phyloP scores from a whole-genome alignment of 106 monocot genomes.

The Vanilla planifolia region DNA sequence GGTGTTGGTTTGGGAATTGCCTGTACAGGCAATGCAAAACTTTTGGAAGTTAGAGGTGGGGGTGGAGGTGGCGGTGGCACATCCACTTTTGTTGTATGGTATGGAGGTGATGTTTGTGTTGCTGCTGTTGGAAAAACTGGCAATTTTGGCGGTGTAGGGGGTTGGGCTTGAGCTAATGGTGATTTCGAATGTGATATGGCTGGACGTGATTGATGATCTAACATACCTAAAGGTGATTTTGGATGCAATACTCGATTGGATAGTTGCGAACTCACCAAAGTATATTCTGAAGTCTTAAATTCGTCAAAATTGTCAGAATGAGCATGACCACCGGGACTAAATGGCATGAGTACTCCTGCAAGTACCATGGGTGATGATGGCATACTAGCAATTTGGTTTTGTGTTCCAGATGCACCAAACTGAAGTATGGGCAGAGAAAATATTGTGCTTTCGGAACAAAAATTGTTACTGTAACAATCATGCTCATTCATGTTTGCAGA shows the following conservation, averaged over 20 bases:
- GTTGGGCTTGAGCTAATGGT: background rate
- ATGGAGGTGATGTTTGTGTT: background rate
- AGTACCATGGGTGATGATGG: conserved; percentile 8
- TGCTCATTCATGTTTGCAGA: background rate
- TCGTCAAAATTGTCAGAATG: background rate
- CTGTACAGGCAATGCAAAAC: background rate
- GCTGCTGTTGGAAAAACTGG: background rate
- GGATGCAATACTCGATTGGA: background rate
- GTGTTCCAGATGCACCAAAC: background rate
- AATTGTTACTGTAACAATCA: background rate
- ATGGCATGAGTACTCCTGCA: conserved; percentile 8
- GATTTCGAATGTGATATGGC: background rate
- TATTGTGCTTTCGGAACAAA: conserved; percentile 15
- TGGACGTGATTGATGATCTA: background rate
- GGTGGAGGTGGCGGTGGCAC: conserved; percentile 10
- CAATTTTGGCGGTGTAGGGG: background rate
- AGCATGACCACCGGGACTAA: background rate
- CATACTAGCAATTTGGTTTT: background rate
- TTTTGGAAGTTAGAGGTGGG: background rate
- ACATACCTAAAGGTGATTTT: background rate
- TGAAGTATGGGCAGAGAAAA: background rate
- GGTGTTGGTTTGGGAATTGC: conserved; percentile 3
- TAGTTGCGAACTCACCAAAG: background rate
- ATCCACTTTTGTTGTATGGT: background rate
- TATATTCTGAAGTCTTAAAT: background rate